Percentiles rank a stretch among this genome's conserved stretches.
Conservation (phyloP, 1,284 basidiomycete species). For the Cutaneotrichosporon sp. region DNA sequence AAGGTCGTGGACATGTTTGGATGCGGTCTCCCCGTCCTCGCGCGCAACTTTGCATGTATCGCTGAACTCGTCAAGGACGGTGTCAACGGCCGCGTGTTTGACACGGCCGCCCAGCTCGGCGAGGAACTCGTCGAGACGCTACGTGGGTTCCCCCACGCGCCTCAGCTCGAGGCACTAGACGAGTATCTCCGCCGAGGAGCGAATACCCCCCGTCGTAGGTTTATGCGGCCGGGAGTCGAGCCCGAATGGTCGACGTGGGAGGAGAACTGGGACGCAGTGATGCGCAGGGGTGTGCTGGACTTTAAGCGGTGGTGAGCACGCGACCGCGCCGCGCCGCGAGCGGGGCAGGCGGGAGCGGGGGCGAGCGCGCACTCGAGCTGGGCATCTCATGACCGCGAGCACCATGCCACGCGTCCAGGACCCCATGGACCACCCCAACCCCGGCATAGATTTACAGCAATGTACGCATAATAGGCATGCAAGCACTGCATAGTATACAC, state of each 20-base stretch:
- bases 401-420: no score
- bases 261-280: constrained; percentile 69
- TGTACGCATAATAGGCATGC: constrained; percentile 2
- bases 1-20: constrained; percentile 99
- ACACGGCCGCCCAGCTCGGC: constrained; percentile 63
- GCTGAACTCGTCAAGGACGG: constrained; percentile 80
- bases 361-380: no score
- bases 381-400: no score
- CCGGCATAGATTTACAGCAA: not conserved
- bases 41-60: constrained; percentile 79
- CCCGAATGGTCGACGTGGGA: constrained; percentile 69
- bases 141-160: constrained; percentile 57
- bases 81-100: constrained; percentile 78
- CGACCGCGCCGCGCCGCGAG: no score
- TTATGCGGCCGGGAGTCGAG: constrained; percentile 9
- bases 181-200: constrained; percentile 19
- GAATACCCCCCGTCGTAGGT: constrained; percentile 14
- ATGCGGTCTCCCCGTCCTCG: constrained; percentile 86
- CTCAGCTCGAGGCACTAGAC: constrained; percentile 54
- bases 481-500: constrained; percentile 1
- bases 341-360: no score
- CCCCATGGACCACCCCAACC: no score
- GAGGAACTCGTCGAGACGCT: constrained; percentile 64
- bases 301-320: constrained; percentile 4
- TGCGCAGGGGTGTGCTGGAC: constrained; percentile 41